These are phyloP conservation scores for Colletotrichum eleusines DNA, from an alignment of 2,329 filamentous ascomycete species.

Conservation along the genomic window DNA sequence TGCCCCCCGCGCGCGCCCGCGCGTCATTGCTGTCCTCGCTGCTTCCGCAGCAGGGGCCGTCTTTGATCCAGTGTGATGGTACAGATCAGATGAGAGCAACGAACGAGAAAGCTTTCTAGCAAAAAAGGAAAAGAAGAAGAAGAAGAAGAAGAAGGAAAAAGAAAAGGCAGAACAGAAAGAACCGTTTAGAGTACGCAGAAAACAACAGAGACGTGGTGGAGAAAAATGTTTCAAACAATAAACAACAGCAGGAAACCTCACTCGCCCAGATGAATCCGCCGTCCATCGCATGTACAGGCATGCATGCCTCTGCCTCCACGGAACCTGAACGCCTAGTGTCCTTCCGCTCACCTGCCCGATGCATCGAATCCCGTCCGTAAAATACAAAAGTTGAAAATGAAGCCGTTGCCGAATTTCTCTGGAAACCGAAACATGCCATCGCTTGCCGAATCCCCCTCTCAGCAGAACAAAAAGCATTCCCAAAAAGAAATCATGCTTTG, in stretches of 20 bases:
- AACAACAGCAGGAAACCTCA: conserved; percentile 29
- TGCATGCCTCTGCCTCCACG: conserved; percentile 33
- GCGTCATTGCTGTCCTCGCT: conserved; percentile 24
- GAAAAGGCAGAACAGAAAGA: conserved; percentile 11
- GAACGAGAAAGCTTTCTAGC: background rate
- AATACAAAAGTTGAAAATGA: conserved; percentile 30
- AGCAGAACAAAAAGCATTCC: conserved; percentile 6
- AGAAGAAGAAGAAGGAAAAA: background rate
- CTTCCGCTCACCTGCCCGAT: conserved; percentile 23
- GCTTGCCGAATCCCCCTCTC: conserved; percentile 6
- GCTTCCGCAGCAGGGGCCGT: conserved; percentile 28
- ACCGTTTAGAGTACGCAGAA: conserved; percentile 3
- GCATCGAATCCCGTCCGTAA: conserved; percentile 28
- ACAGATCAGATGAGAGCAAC: conserved; percentile 37
- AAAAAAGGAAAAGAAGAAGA: conserved; percentile 26
- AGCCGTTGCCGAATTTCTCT: conserved; percentile 33
- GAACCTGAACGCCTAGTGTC: conserved; percentile 40
- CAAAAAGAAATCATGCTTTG: background rate
- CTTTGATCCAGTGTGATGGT: conserved; percentile 25
- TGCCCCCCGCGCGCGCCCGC: too few relatives aligned
- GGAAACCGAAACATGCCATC: conserved; percentile 22
- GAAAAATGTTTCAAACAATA: conserved; percentile 18
- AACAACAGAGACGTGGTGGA: conserved; percentile 13
- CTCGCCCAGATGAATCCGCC: conserved; percentile 20
- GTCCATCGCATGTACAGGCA: conserved; percentile 5